Evolutionary conservation across 169 alveolate species (phyloP).

Genomic region (Plasmodium malariae): DNA sequence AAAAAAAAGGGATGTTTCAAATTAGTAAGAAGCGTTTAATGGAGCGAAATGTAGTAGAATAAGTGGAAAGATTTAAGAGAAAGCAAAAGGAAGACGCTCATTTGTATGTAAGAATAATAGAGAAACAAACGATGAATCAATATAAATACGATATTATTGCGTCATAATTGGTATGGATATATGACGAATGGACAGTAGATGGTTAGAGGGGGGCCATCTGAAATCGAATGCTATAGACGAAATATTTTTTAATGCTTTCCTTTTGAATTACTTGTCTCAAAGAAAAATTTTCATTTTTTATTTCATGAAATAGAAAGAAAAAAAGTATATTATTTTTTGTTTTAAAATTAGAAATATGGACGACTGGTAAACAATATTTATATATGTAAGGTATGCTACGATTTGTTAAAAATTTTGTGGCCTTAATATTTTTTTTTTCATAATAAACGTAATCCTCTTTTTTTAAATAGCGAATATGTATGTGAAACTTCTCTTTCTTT

Average conservation of each 20-base stretch:
- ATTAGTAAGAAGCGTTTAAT: no score
- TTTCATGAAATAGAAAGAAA: constrained; percentile 38
- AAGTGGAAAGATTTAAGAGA: no score
- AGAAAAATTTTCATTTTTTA: constrained; percentile 20
- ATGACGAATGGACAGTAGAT: no score
- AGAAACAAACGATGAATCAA: no score
- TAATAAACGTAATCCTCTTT: constrained; percentile 24
- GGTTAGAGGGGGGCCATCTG: no score
- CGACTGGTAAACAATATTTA: constrained; percentile 36
- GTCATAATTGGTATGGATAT: no score
- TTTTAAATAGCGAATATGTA: constrained; percentile 63
- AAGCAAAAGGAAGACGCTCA: no score
- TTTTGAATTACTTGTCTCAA: constrained; percentile 2
- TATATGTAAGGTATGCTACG: constrained; percentile 53
- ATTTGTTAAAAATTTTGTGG: constrained; percentile 28
- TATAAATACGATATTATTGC: no score
- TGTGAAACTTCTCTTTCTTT: constrained; percentile 57
- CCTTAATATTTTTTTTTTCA: constrained; percentile 39
- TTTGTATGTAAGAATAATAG: no score
- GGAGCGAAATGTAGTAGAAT: no score
- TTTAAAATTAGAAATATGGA: constrained; percentile 43
- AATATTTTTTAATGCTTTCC: background rate
- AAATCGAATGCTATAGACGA: constrained; percentile 29
- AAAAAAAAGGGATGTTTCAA: no score
- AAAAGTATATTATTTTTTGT: constrained; percentile 33